Evolutionary conservation across 83 land plant species (phyloP), one percentile per base, ranked within the genome.

Genomic region (Larix sibirica): DNA sequence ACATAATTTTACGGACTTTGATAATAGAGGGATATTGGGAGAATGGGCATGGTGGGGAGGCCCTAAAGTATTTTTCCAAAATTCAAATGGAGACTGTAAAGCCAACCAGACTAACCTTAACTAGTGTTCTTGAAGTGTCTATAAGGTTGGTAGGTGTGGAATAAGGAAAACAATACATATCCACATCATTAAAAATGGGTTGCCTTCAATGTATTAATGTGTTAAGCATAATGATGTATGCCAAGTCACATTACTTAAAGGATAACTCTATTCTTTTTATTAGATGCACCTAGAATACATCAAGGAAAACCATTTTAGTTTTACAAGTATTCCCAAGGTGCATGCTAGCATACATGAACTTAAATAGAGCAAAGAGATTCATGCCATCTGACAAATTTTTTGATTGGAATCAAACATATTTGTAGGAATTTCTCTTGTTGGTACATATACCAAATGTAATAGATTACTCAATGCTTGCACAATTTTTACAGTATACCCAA

Each of bases 11-110:
- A 1, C 63, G 68, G 84, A 83, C 77, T 44, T 59, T 80, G 0
- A 77, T 83, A 68, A 83, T 83, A 21, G 78, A 42, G 62, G 65
- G 79, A 26, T 81, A 85, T 50, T 71, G 79, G 2, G 84, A 80
- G 33, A 65, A 74, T 74, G 83, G 80, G 6, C 0, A 81, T 85
- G 67, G 75, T 17, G 47, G 54, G 20, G 60, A 58, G n/a, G 86
- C 86, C 16, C 54, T 85, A 5, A 12, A 21, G 36, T 12, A 81
- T 16, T 62, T 81, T 74, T 4, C 18, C 2, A 44, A 40, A 56
- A 85, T 85, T 83, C 36, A 68, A 36, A 40, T 16, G 17, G 69
- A 61, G 38, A 79, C 28, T 40, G 17, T 56, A 5, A 85, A 24
- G 16, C 86, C 86, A n/a, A 80, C 60, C 13, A 17, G 26, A n/a